Conservation (phyloP, 2,329 filamentous ascomycete species). For the Aureobasidium sp. region DNA sequence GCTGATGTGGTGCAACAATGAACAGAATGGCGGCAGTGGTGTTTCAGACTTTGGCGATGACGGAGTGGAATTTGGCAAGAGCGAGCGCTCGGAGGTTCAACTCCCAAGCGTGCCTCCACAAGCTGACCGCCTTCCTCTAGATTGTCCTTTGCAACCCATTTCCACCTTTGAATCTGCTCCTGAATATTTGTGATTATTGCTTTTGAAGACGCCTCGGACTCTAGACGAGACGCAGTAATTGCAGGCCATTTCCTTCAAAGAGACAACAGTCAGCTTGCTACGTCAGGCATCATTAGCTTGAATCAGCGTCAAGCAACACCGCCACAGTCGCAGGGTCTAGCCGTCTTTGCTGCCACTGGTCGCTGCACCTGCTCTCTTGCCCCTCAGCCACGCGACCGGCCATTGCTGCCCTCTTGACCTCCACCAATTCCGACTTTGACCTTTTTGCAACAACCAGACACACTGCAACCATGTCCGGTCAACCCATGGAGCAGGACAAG, state of each 20-base stretch:
- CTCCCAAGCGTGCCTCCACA: neutral
- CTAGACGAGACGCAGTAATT: neutral
- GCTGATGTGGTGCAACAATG: neutral
- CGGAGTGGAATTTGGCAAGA: neutral
- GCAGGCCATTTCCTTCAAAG: neutral
- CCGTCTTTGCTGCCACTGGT: conserved; percentile 5
- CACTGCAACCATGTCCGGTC: conserved; percentile 24
- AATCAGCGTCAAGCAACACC: conserved; percentile 8
- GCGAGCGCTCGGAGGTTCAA: neutral
- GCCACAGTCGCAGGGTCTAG: conserved; percentile 11
- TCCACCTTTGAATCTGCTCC: neutral
- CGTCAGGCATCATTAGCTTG: conserved; percentile 11
- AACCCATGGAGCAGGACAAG: conserved; percentile 24
- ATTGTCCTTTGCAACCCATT: neutral
- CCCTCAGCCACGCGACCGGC: conserved; percentile 11
- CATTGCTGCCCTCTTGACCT: conserved; percentile 4
- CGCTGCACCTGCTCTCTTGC: neutral
- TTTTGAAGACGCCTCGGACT: neutral
- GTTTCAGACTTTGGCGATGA: neutral
- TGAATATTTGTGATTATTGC: neutral
- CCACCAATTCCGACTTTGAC: neutral
- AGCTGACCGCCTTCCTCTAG: conserved; percentile 3
- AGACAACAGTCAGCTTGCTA: neutral
- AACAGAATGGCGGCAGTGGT: neutral
- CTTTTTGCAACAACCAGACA: neutral